These are phyloP conservation scores for Ceratobasidium sp. DNA, from an alignment of 1,284 basidiomycete genomes.

Conservation along the genomic window DNA sequence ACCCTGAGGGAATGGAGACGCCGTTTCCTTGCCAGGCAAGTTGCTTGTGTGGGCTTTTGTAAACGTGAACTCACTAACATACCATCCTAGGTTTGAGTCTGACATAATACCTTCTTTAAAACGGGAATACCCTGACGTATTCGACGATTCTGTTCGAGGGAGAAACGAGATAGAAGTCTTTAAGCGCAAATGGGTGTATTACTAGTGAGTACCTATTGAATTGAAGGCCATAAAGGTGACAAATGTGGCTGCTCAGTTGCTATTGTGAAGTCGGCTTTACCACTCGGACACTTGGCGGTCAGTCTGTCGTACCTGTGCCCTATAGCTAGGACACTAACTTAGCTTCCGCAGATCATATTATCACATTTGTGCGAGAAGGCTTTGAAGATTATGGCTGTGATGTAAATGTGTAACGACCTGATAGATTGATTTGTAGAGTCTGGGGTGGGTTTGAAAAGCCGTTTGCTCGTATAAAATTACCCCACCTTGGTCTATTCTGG, in stretches of 20 bases:
- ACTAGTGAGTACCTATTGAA: constrained; percentile 50
- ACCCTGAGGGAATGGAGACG: constrained; percentile 83
- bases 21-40: constrained; percentile 57
- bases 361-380: constrained; percentile 67
- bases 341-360: constrained; percentile 58
- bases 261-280: constrained; percentile 81
- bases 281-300: constrained; percentile 69
- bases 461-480: neutral
- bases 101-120: constrained; percentile 68
- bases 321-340: constrained; percentile 20
- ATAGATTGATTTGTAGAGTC: neutral
- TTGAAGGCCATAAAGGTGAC: neutral
- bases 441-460: neutral
- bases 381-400: constrained; percentile 52
- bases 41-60: constrained; percentile 43
- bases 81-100: constrained; percentile 58
- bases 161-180: constrained; percentile 74
- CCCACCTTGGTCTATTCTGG: too few species aligned
- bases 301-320: constrained; percentile 41
- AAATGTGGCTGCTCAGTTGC: constrained; percentile 53
- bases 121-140: constrained; percentile 65
- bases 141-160: constrained; percentile 53
- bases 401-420: constrained; percentile 32
- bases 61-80: neutral
- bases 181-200: constrained; percentile 77